Base-by-base conservation (phyloP, 345 rosid species). In the Leavenworthia alabamica region DNA sequence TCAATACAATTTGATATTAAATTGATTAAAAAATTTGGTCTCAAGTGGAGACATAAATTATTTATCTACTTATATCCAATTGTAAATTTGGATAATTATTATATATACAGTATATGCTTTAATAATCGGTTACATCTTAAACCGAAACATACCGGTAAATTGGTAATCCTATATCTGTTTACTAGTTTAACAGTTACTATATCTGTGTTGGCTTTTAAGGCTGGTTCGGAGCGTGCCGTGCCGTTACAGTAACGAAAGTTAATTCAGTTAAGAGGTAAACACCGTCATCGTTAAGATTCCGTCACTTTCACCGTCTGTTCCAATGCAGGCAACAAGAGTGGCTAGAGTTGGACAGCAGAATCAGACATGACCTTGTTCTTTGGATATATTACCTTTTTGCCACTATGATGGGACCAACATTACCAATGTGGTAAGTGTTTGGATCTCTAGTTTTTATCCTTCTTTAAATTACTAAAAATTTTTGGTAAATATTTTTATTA, bases 311-410 rank as follows among this genome's bases (percentile, higher is more conserved):
- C 74, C 81, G 86, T 82, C 75, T 82, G 82, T 80, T 82, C 77
- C 81, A 77, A 60, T 66, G 75, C 82, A 79, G 80, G 88, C 83
- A 84, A 81, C 86, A 78, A 47, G 59, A 78, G 11, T 82, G 75
- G 86, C 79, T 73, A 70, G 67, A 73, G 66, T 74, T 76, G 72
- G 53, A 77, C 72, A 74, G 69, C 69, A 78, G 75, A 79, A 74
- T 32, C 53, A 58, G 5, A 2, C 61, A 73, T 76, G 54, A 80
- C 82, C 47, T 27, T 6, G n/a, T 61, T 26, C 29, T 43, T 52
- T 62, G 0, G 6, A 1, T 41, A 6, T 28, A 31, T 29, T 62
- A 49, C 35, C 2, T 41, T n/a, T 5, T 15, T 40, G 23, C 42
- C 59, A 31, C 57, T 50, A 64, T 7, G 60, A 68, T 46, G 70